phyloP scores from a whole-genome alignment of 495 filamentous ascomycete species.

The Penicillium manginii region DNA sequence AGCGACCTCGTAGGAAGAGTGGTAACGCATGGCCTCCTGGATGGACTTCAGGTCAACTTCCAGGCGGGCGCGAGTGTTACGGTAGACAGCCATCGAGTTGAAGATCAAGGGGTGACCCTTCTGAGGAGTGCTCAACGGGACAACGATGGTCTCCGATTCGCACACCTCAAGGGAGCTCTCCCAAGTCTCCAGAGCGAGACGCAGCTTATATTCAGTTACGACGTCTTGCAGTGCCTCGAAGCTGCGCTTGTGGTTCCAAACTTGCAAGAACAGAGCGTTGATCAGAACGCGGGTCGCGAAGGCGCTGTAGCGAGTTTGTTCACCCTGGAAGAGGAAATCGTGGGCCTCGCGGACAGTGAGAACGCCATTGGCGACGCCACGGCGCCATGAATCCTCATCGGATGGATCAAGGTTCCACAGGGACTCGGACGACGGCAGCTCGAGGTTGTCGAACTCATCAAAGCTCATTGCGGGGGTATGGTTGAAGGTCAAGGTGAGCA shows the following conservation, averaged over 20 bases:
- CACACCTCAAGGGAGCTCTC: constrained; percentile 93
- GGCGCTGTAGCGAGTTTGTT: constrained; percentile 89
- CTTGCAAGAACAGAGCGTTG: constrained; percentile 97
- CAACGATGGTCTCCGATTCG: constrained; percentile 87
- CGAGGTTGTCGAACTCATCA: constrained; percentile 93
- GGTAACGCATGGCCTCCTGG: constrained; percentile 95
- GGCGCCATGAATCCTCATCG: constrained; percentile 83
- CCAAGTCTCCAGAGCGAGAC: constrained; percentile 95
- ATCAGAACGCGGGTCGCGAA: constrained; percentile 98
- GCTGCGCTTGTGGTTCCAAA: constrained; percentile 98
- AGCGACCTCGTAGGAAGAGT: constrained; percentile 95
- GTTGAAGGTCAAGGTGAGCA: constrained; percentile 95
- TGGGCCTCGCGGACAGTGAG: constrained; percentile 92
- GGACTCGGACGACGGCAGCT: constrained; percentile 91
- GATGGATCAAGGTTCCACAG: constrained; percentile 86
- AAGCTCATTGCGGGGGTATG: constrained; percentile 97
- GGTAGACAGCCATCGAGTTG: constrained; percentile 97
- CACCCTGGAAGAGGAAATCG: constrained; percentile 91
- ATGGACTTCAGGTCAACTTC: constrained; percentile 94
- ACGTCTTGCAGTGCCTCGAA: constrained; percentile 95
- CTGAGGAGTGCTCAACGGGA: constrained; percentile 91
- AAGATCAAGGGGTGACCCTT: constrained; percentile 98
- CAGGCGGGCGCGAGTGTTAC: constrained; percentile 88
- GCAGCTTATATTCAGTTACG: constrained; percentile 97
- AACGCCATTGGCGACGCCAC: constrained; percentile 68